Evolutionary conservation across 768 basidiomycete species (phyloP), one percentile per base, ranked within the genome.

Genomic region (Leccinum fibrillosum): DNA sequence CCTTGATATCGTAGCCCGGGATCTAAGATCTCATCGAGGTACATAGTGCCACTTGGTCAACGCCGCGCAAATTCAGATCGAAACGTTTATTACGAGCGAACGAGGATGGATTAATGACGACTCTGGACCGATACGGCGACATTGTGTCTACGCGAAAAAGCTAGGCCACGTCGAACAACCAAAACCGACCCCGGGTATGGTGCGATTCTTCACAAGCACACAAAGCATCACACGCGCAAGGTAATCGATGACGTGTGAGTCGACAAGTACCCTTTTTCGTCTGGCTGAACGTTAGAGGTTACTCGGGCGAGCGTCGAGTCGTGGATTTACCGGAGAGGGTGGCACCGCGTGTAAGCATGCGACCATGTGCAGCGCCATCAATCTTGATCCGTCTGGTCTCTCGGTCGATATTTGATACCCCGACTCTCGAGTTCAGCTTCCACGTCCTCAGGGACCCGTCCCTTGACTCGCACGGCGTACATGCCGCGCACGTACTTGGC

Each of bases 401-500:
- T 76, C 2, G 90, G 88, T n/a, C 92, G 82, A 68, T 94, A 94
- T 65, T 86, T 88, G 74, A 94, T 88, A 17, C 86, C 86, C 49
- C 88, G 81, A 50, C 76, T 80, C 55, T 90, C 86, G 26, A 95
- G 80, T 64, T 92, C 91, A 21, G 83, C 83, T 66, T 93, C 90
- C 5, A 94, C 85, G 47, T 93, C 91, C 53, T 92, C 90, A 0
- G 91, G 92, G 56, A 94, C 80, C 15, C 89, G 86, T 1, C 92
- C 92, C 62, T 84, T 87, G 26, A 94, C 91, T 10, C 93, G 86
- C 17, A 90, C 92, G 13, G 96, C 96, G 70, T 99, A 99, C 77
- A 98, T 86, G 1, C 96, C 96, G 4, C 89, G 82, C 12, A 86
- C 87, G 66, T 93, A 92, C 75, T 94, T 94, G 62, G 92, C 96